phyloP scores from a whole-genome alignment of 306 rosid genomes.

The Erythrophleum fordii region DNA sequence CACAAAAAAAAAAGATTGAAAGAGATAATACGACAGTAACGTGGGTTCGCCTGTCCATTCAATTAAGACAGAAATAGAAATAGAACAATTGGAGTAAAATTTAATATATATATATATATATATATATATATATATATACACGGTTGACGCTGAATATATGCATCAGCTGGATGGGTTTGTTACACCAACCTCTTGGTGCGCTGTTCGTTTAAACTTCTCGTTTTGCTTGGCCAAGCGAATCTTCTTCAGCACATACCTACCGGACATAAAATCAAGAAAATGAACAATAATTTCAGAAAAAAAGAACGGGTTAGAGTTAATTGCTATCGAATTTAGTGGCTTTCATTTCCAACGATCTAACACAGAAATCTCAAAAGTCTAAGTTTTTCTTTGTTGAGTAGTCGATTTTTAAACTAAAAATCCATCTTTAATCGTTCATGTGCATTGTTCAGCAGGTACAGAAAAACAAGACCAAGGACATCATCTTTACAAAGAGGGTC shows the following conservation, averaged over 20 bases:
- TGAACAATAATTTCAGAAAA: slow-evolving; percentile 18
- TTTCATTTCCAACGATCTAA: slow-evolving; percentile 25
- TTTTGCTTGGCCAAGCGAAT: slow-evolving; percentile 91
- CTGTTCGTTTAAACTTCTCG: slow-evolving; percentile 90
- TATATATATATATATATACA: neutral
- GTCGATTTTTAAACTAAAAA: slow-evolving; percentile 25
- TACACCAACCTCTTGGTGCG: slow-evolving; percentile 87
- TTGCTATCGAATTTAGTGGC: neutral
- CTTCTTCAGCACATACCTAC: slow-evolving; percentile 94
- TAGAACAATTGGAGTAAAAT: neutral
- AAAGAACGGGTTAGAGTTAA: neutral
- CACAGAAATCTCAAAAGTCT: slow-evolving; percentile 27
- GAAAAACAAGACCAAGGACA: slow-evolving; percentile 8
- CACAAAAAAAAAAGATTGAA: neutral
- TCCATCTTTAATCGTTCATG: slow-evolving; percentile 17
- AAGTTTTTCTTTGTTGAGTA: slow-evolving; percentile 16
- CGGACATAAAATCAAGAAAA: slow-evolving; percentile 38
- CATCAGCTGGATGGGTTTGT: slow-evolving; percentile 34
- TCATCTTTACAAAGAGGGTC: neutral
- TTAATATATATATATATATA: neutral
- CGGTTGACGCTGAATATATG: slow-evolving; percentile 35
- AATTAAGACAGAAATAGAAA: neutral
- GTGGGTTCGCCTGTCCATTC: slow-evolving; percentile 18
- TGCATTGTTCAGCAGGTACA: slow-evolving; percentile 25
- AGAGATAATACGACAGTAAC: neutral